phyloP scores from a whole-genome alignment of 2,329 filamentous ascomycete species.

The Microsporum audouinii region DNA sequence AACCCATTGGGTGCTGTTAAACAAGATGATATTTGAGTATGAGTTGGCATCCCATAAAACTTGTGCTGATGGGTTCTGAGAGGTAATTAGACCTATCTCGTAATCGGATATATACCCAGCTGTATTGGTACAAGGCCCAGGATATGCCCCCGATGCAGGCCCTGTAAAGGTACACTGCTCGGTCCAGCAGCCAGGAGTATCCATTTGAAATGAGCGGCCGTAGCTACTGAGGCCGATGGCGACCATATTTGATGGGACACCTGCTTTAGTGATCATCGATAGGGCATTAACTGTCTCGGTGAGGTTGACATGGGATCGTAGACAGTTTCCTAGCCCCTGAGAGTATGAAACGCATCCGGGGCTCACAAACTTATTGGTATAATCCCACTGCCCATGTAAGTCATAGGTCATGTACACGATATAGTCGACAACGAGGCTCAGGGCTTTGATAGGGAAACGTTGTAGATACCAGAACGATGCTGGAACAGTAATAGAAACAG shows the following conservation, averaged over 20 bases:
- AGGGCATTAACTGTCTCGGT: conserved; percentile 29
- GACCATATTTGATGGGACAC: conserved; percentile 25
- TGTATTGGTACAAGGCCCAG: conserved; percentile 30
- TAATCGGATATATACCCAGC: conserved; percentile 32
- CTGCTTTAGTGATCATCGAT: conserved; percentile 30
- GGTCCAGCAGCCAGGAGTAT: conserved; percentile 21
- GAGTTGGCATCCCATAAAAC: too few species aligned
- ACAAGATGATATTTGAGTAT: conserved; percentile 21
- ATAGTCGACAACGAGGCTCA: conserved; percentile 20
- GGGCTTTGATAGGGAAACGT: conserved; percentile 19
- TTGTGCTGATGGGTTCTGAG: too few species aligned
- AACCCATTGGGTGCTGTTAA: conserved; percentile 25
- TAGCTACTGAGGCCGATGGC: conserved; percentile 28
- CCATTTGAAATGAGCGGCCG: conserved; percentile 28
- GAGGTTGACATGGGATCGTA: conserved; percentile 28
- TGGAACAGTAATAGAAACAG: conserved; percentile 19
- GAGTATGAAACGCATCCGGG: conserved; percentile 16
- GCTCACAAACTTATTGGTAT: not conserved
- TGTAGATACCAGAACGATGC: conserved; percentile 25
- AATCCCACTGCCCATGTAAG: conserved; percentile 22
- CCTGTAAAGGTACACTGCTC: conserved; percentile 27
- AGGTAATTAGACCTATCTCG: conserved; percentile 25
- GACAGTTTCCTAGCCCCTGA: conserved; percentile 17
- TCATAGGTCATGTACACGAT: conserved; percentile 31
- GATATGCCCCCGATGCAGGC: conserved; percentile 21